Conservation (phyloP, 2,329 filamentous ascomycete species). For the Epichloe uncinata region DNA sequence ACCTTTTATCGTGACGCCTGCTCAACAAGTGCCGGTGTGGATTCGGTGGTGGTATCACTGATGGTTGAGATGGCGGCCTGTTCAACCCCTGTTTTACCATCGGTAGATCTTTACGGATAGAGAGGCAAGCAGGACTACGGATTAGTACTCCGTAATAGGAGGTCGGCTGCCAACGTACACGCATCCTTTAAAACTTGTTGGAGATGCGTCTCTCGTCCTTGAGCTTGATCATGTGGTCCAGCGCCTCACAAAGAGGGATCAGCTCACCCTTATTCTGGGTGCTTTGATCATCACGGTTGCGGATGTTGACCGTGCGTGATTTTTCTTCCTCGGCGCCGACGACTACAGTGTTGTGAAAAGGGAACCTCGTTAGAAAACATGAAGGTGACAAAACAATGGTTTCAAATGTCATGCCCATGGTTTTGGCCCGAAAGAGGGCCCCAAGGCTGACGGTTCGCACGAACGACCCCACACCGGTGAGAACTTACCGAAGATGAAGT, state of each 20-base stretch:
- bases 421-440: neutral
- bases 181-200: conserved; percentile 20
- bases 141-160: neutral
- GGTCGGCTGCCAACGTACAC: neutral
- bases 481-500: conserved; percentile 60
- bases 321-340: conserved; percentile 50
- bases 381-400: neutral
- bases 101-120: neutral
- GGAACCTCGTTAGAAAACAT: neutral
- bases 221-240: conserved; percentile 40
- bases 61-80: too few species aligned
- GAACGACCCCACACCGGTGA: neutral
- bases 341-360: conserved; percentile 23
- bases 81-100: neutral
- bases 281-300: conserved; percentile 49
- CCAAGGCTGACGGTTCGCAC: neutral
- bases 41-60: too few species aligned
- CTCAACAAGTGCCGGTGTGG: neutral
- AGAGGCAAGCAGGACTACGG: neutral
- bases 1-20: too few species aligned
- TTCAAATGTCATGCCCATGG: neutral
- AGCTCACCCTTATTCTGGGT: conserved; percentile 49
- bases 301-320: conserved; percentile 47
- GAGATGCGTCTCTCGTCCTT: conserved; percentile 30
- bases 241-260: conserved; percentile 40